Percentiles rank a stretch among this genome's conserved stretches.
These are phyloP conservation scores for Aureobasidium mangrovei DNA, from an alignment of 2,329 filamentous ascomycete genomes.

Conservation along the genomic window DNA sequence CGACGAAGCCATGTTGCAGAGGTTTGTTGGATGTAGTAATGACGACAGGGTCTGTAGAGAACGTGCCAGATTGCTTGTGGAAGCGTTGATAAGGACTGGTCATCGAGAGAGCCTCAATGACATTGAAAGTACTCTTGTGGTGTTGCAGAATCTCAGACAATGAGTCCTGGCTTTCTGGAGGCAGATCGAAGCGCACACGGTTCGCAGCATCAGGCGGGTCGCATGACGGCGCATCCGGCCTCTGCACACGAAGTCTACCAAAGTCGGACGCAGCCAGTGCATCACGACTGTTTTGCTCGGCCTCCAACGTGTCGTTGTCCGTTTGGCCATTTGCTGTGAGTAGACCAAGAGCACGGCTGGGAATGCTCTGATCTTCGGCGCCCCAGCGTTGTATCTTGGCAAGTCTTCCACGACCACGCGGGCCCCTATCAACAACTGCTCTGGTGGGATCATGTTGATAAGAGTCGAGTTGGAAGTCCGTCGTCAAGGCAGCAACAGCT, in stretches of 20 bases:
- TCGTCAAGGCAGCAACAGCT: constrained; percentile 7
- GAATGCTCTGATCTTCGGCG: constrained; percentile 6
- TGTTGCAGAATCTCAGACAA: neutral
- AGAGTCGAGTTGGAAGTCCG: constrained; percentile 19
- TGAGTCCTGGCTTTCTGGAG: neutral
- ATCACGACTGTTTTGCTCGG: constrained; percentile 7
- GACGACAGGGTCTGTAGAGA: constrained; percentile 31
- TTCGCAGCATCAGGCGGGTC: neutral
- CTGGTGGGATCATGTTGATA: constrained; percentile 19
- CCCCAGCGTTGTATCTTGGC: constrained; percentile 12
- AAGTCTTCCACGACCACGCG: constrained; percentile 13
- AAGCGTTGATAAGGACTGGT: constrained; percentile 33
- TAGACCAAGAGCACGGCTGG: constrained; percentile 7
- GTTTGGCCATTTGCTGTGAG: constrained; percentile 7
- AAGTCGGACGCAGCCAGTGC: constrained; percentile 5
- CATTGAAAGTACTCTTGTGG: constrained; percentile 4
- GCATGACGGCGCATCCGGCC: neutral
- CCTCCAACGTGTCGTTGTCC: neutral
- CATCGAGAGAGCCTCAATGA: constrained; percentile 23
- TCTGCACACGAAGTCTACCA: neutral
- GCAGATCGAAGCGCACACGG: neutral
- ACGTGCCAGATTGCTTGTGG: constrained; percentile 35
- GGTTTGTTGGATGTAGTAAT: neutral
- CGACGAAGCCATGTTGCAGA: neutral
- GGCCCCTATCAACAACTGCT: constrained; percentile 15